Conservation (phyloP, 2,329 filamentous ascomycete genomes). For the Sphaceloma murrayae region DNA sequence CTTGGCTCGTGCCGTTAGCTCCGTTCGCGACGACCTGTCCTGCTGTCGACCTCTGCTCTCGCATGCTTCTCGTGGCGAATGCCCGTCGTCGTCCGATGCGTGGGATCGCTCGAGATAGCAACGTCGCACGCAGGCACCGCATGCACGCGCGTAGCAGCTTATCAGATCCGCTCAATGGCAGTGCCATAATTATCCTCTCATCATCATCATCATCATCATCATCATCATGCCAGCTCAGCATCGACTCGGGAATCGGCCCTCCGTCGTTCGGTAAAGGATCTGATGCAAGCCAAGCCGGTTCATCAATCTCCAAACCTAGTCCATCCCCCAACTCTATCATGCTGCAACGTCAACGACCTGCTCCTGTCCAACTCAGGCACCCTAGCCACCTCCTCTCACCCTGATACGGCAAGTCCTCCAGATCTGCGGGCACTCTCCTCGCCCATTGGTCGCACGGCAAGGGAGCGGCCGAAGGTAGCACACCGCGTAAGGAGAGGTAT, state of each 20-base stretch:
- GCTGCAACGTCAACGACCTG: slow-evolving; percentile 11
- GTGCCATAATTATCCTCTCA: background rate
- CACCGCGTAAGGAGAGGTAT: background rate
- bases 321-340: slow-evolving; percentile 12
- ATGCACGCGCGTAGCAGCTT: too few relatives aligned
- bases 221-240: too few relatives aligned
- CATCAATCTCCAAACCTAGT: slow-evolving; percentile 8
- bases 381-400: slow-evolving; percentile 8
- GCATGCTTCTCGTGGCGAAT: too few relatives aligned
- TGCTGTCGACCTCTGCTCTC: too few relatives aligned
- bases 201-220: background rate
- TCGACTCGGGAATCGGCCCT: background rate
- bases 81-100: too few relatives aligned
- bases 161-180: too few relatives aligned
- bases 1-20: too few relatives aligned
- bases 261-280: background rate
- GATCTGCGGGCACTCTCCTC: slow-evolving; percentile 6
- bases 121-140: too few relatives aligned
- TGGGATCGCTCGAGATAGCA: too few relatives aligned
- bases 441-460: background rate
- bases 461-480: background rate
- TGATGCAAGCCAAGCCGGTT: slow-evolving; percentile 6
- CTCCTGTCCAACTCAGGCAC: slow-evolving; percentile 4
- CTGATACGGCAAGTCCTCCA: slow-evolving; percentile 10
- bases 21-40: too few relatives aligned